Conservation (phyloP, 148 eudicot species). For the Nyssa sinensis region DNA sequence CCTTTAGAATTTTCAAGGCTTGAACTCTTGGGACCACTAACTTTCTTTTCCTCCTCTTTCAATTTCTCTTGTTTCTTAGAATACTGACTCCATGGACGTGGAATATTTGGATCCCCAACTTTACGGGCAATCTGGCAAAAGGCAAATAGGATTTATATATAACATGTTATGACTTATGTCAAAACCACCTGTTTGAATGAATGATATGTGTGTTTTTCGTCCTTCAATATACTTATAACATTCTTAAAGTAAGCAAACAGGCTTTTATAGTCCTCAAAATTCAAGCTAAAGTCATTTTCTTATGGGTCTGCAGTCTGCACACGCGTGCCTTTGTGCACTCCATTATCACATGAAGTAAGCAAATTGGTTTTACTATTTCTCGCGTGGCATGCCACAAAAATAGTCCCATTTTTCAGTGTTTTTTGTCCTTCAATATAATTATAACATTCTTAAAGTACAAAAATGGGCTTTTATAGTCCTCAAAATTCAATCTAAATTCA, state of each 20-base stretch:
- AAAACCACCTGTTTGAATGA: background rate
- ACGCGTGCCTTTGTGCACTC: background rate
- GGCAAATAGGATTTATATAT: background rate
- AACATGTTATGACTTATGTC: background rate
- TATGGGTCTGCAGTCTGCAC: background rate
- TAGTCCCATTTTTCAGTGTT: background rate
- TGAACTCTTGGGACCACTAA: slow-evolving; percentile 17
- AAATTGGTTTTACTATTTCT: background rate
- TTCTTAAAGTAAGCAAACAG: background rate
- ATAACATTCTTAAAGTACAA: background rate
- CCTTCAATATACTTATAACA: background rate
- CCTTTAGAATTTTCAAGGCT: slow-evolving; percentile 15
- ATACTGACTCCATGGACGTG: slow-evolving; percentile 91
- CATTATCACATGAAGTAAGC: background rate
- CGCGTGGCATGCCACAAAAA: background rate
- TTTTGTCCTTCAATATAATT: background rate
- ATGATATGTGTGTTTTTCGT: background rate
- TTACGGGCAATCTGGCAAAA: slow-evolving; percentile 64
- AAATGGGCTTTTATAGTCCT: background rate
- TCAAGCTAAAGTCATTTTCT: background rate
- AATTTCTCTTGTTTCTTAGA: slow-evolving; percentile 55
- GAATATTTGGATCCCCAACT: slow-evolving; percentile 78
- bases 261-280: background rate
- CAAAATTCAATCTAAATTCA: background rate
- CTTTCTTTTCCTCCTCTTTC: slow-evolving; percentile 33